Conservation (phyloP, 257 asterid species). For the Forsythia viridissima region DNA sequence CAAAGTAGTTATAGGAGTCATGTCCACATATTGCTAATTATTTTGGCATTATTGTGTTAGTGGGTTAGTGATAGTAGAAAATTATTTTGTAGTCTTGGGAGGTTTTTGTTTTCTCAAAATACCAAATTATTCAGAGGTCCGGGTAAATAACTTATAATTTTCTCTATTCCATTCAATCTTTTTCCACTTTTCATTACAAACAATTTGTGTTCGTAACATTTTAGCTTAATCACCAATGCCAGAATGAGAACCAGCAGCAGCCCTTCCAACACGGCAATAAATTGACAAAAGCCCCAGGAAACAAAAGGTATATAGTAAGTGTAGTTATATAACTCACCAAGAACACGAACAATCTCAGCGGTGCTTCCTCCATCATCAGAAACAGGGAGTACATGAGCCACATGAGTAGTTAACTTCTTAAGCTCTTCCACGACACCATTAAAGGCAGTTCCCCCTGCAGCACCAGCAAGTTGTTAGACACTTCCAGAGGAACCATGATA, state of each 20-base stretch:
- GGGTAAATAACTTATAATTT: no score
- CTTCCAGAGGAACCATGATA: conserved; percentile 3
- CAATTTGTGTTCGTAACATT: no score
- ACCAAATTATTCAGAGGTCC: no score
- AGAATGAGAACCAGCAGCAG: conserved; percentile 1
- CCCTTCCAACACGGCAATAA: background rate
- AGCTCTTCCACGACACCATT: conserved; percentile 98
- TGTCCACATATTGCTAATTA: no score
- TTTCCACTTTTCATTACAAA: no score
- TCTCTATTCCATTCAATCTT: no score
- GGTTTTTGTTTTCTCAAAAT: no score
- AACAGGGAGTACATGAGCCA: conserved; percentile 94
- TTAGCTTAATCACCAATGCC: conserved; percentile 5
- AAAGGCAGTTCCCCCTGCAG: conserved; percentile 95
- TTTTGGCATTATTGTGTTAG: no score
- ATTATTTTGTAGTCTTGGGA: no score
- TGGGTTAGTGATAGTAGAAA: no score
- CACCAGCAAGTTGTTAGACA: conserved; percentile 27
- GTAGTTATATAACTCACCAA: conserved; percentile 51
- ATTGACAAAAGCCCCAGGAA: background rate
- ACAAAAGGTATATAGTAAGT: conserved; percentile 13
- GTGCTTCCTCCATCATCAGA: conserved; percentile 99
- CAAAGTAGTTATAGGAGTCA: no score
- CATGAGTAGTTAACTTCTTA: conserved; percentile 80
- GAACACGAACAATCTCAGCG: conserved; percentile 98